Base-by-base conservation (phyloP, 495 filamentous ascomycete genomes). In the Tuber microsphaerosporum region DNA sequence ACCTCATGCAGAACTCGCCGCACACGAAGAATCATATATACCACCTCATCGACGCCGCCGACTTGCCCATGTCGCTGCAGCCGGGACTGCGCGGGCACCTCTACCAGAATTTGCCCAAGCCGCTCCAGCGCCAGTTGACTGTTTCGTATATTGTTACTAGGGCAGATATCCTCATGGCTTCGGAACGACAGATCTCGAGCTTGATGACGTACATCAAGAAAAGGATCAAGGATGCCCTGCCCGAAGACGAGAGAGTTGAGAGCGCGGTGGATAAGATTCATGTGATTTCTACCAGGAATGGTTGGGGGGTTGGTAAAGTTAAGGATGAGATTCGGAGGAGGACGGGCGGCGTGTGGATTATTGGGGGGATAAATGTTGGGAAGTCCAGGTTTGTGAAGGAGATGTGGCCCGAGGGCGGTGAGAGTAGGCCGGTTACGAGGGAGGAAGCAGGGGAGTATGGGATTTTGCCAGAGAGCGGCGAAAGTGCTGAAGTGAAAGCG, bases 281-380 rank as follows among this genome's bases (percentile, higher is more conserved):
- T 43, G 74, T 76, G 2, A 75, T 83, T 20, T 81, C 79, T n/a
- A 56, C 79, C 16, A 73, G 77, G 31, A 73, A 69, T 19, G 81
- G 81, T 0, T 83, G 81, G 81, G 74, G 74, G 6, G 75, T 83
- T 19, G 78, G 81, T 1, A 71, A 26, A 48, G 70, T 83, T 8
- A 83, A 83, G 75, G n/a, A 37, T 6, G 81, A 83, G 65, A 79
- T 80, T 26, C 68, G 70, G 31, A 16, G 68, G 9, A 89, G 92
- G 56, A 92, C 91, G 14, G 94, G 94, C 4, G 96, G 91, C 8
- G 88, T 92, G n/a, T 99, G 95, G 95, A 90, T 99, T 86, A 92
- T 98, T 39, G 95, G 96, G n/a, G 97, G 94, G 80, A 93, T 91
- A 72, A 99, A 99, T 81, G 95, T 98, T 41, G 95, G 95, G 20